These are phyloP conservation scores for Trametes cubensis DNA, from an alignment of 768 basidiomycete genomes.

Conservation along the genomic window DNA sequence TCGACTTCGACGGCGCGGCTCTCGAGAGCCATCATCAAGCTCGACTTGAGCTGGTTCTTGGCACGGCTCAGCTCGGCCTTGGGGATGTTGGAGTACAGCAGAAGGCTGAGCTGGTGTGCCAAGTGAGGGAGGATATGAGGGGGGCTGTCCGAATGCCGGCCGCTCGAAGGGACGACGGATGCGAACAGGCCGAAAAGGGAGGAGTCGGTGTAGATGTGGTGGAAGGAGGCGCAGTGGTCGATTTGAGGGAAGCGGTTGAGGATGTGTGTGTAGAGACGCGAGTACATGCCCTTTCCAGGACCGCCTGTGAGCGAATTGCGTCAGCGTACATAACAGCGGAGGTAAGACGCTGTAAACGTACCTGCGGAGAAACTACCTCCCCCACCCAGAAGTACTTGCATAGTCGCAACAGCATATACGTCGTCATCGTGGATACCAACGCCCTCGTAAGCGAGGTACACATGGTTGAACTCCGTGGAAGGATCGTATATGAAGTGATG, in stretches of 20 bases:
- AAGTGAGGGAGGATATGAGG: slow-evolving; percentile 80
- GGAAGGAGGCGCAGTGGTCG: slow-evolving; percentile 95
- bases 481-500: slow-evolving; percentile 66
- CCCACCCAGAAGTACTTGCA: slow-evolving; percentile 94
- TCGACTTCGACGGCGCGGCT: slow-evolving; percentile 84
- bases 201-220: slow-evolving; percentile 95
- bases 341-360: slow-evolving; percentile 30
- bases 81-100: slow-evolving; percentile 72
- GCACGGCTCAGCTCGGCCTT: slow-evolving; percentile 77
- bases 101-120: slow-evolving; percentile 81
- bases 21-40: slow-evolving; percentile 93
- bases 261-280: slow-evolving; percentile 92
- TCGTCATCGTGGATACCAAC: slow-evolving; percentile 89
- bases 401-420: slow-evolving; percentile 89
- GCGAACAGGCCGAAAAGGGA: slow-evolving; percentile 92
- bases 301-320: slow-evolving; percentile 57
- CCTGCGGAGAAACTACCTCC: slow-evolving; percentile 96
- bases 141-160: slow-evolving; percentile 63
- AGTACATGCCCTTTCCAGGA: slow-evolving; percentile 99
- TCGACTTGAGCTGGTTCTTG: slow-evolving; percentile 93
- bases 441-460: slow-evolving; percentile 92
- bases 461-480: slow-evolving; percentile 80
- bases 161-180: slow-evolving; percentile 70
- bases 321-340: not conserved
- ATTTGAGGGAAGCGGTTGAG: slow-evolving; percentile 92